Percentiles rank a stretch among this genome's conserved stretches.
Evolutionary conservation across 2,329 filamentous ascomycete species (phyloP).

Genomic region (Epichloe typhina): DNA sequence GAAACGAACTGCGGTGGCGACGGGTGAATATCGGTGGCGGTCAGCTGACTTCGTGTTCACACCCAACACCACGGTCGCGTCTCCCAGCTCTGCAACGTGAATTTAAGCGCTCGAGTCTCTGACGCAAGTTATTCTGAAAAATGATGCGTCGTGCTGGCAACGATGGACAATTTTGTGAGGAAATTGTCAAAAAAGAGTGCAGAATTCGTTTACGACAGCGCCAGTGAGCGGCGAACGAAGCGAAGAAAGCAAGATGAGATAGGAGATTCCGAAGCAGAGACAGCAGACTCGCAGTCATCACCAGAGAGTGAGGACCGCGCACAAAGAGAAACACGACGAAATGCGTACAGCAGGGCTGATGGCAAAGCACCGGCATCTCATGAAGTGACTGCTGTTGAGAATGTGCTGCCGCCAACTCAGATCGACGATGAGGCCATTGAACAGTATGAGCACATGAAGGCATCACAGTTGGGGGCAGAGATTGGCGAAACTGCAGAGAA

Average conservation of each 20-base stretch:
- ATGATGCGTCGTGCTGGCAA: slow-evolving; percentile 7
- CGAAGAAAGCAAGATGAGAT: slow-evolving; percentile 17
- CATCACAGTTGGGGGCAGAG: slow-evolving; percentile 32
- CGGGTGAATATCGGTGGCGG: slow-evolving; percentile 6
- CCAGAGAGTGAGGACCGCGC: slow-evolving; percentile 7
- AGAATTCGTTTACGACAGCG: slow-evolving; percentile 4
- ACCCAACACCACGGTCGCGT: slow-evolving; percentile 3
- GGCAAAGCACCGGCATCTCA: slow-evolving; percentile 8
- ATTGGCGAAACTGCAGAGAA: slow-evolving; percentile 29
- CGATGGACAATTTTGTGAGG: slow-evolving; percentile 27
- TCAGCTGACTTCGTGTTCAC: slow-evolving; percentile 28
- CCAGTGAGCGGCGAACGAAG: slow-evolving; percentile 17
- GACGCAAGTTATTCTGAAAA: not conserved
- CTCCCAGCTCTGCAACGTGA: not conserved
- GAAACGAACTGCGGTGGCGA: not conserved
- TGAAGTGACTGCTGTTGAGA: slow-evolving; percentile 22
- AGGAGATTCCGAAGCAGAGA: slow-evolving; percentile 12
- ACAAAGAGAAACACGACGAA: not conserved
- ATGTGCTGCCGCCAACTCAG: slow-evolving; percentile 53
- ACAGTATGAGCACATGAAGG: slow-evolving; percentile 61
- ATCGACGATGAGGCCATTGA: slow-evolving; percentile 60
- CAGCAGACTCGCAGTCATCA: slow-evolving; percentile 10
- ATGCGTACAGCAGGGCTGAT: not conserved
- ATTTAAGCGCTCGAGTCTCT: not conserved
- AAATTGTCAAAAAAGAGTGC: slow-evolving; percentile 13